Evolutionary conservation across 257 asterid genomes (phyloP), one percentile per base, ranked within the genome.

Genomic region (Nemophila menziesii): DNA sequence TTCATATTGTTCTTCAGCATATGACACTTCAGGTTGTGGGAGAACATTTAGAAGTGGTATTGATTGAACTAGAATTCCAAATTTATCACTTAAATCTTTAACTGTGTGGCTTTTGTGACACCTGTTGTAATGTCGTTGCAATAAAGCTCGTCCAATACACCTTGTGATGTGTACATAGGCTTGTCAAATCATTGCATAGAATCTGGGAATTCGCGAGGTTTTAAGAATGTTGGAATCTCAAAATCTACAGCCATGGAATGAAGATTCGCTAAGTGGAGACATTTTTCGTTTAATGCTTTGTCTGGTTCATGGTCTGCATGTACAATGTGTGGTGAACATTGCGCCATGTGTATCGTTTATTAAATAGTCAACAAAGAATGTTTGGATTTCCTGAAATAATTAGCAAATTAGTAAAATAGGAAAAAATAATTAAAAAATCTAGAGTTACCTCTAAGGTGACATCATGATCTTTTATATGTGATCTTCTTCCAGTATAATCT

Each of bases 181-280:
- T 72, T 80, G 39, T 80, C 94, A 77, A 78, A 76, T 55, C 98
- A 57, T 69, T 81, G 93, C 93, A 89, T 72, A 77, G 81, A 89
- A 60, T 89, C 98, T 0, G 98, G 96, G 22, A 66, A 89, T 53
- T 84, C 96, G 48, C 78, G 51, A 19, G 92, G 92, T 64, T 72
- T 84, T 46, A 89, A 58, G 22, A 23, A 61, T 47, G 72, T 51
- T 8, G 96, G 98, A 93, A 89, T 89, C 75, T 76, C 96, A 6
- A 70, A 89, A 48, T 84, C 96, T n/a, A 89, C 98, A 2, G 96
- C 98, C 98, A 84, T 89, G 1, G 98, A 84, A 59, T 84, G 96
- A 13, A 89, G 94, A 49, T 65, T 62, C 22, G 98, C 92, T 48
- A 89, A 65, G 62, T 89, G 81, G 13, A 84, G 92, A 18, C 98